phyloP scores from a whole-genome alignment of 495 filamentous ascomycete genomes.

The Penicillium simplicissimum region DNA sequence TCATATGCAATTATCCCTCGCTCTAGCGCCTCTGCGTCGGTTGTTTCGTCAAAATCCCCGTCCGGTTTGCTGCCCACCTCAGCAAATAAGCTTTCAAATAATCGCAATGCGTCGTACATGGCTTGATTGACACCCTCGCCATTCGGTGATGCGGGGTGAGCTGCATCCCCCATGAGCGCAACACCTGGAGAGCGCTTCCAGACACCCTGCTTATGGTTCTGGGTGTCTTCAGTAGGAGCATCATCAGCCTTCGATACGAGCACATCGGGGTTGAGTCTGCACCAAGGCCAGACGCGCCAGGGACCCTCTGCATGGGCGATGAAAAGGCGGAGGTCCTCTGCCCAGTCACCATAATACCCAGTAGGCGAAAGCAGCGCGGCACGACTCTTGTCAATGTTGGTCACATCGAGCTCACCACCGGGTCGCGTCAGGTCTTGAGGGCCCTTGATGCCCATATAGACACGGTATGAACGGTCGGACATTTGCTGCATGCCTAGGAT shows the following conservation, averaged over 20 bases:
- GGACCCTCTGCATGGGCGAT: conserved; percentile 17
- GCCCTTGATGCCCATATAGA: conserved; percentile 21
- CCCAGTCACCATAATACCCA: conserved; percentile 15
- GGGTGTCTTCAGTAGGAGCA: too few relatives aligned
- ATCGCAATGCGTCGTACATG: conserved; percentile 17
- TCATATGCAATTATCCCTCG: conserved; percentile 22
- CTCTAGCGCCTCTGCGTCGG: conserved; percentile 10
- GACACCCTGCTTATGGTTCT: neutral
- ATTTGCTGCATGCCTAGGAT: conserved; percentile 21
- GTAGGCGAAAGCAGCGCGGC: conserved; percentile 17
- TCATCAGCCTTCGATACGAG: neutral
- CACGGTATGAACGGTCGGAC: conserved; percentile 20
- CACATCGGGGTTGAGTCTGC: conserved; percentile 3
- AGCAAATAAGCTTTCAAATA: conserved; percentile 16
- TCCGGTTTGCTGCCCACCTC: neutral
- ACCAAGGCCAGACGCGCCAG: conserved; percentile 24
- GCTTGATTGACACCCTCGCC: conserved; percentile 21
- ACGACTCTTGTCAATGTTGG: conserved; percentile 14
- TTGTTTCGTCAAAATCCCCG: neutral
- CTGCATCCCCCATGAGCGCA: conserved; percentile 17
- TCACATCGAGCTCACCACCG: conserved; percentile 16
- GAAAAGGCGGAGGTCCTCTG: conserved; percentile 15
- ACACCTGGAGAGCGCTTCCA: conserved; percentile 14
- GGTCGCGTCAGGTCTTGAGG: conserved; percentile 8
- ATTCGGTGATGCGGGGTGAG: conserved; percentile 16